Percentiles rank a stretch among this genome's conserved stretches.
phyloP scores from a whole-genome alignment of 345 rosid genomes.

The Geranium brycei region DNA sequence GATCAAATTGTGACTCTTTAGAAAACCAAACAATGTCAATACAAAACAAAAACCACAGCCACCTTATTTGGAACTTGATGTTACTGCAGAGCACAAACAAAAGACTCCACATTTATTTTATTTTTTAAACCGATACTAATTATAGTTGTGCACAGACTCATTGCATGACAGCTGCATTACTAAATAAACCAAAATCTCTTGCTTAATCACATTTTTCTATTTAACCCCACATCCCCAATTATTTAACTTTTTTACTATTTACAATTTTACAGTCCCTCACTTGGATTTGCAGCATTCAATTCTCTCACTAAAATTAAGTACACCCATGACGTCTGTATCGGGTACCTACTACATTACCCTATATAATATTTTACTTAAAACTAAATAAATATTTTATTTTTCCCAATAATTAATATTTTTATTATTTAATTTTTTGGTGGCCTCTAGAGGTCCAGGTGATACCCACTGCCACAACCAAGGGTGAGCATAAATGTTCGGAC shows the following conservation, averaged over 20 bases:
- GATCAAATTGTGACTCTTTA: too few relatives aligned
- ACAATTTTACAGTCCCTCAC: neutral
- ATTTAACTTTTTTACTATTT: slow-evolving; percentile 8
- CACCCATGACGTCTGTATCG: slow-evolving; percentile 22
- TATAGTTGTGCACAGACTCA: neutral
- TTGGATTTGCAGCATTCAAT: slow-evolving; percentile 23
- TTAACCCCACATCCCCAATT: slow-evolving; percentile 10
- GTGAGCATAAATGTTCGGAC: too few relatives aligned
- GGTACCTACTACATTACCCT: slow-evolving; percentile 17
- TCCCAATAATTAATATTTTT: too few relatives aligned
- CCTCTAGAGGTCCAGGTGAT: slow-evolving; percentile 43
- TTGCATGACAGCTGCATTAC: neutral
- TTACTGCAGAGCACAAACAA: neutral
- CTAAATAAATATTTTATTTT: too few relatives aligned
- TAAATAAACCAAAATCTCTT: neutral
- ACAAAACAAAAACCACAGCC: neutral
- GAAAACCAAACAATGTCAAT: too few relatives aligned
- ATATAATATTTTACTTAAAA: neutral
- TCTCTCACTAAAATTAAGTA: slow-evolving; percentile 10
- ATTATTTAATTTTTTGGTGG: slow-evolving; percentile 23
- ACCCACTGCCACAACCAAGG: slow-evolving; percentile 58
- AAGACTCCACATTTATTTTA: neutral
- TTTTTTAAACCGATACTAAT: too few relatives aligned
- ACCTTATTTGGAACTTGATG: neutral
- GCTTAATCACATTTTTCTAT: neutral